Evolutionary conservation across 345 rosid genomes (phyloP), one percentile per base, ranked within the genome.

Genomic region (Sonneratia alba): DNA sequence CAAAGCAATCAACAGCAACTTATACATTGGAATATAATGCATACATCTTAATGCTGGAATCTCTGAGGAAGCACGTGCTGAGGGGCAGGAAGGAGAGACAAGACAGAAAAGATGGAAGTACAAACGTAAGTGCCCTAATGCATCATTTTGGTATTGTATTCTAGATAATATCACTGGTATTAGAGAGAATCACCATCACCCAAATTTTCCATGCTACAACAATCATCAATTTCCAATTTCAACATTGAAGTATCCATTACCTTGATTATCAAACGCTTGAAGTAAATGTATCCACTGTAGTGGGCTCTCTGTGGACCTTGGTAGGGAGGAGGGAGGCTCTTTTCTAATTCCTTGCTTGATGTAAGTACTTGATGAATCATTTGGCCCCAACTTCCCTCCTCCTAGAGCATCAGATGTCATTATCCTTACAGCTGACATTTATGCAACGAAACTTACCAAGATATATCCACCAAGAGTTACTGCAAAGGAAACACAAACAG

Each of bases 251-350:
- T n/a, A 24, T 18, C 18, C 38, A 59, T 47, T 82, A 89, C 97
- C 97, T 83, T 85, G 97, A 71, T 86, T 91, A 71, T 90, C 97
- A 70, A 94, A 82, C 77, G 88, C 90, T 75, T 94, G 88, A 36
- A 96, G 92, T 69, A 92, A 83, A 48, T 92, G 98, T 75, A 96
- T 81, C 87, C 88, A 93, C 82, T 91, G 98, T 37, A 88, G 87
- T 7, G 92, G 87, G 78, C 72, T 89, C 70, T 85, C 89, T n/a
- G 81, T 87, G 36, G 89, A 80, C 83, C 88, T 86, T 11, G 90
- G 83, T 83, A 86, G 83, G 45, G 96, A 83, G 71, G 87, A 65
- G 98, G 84, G 15, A 47, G 6, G 14, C 51, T 47, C 75, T 92
- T 84, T 90, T 70, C 92, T 92, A 73, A 85, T 86, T 10, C 88